Evolutionary conservation across 148 eudicot genomes (phyloP).

Genomic region (Rheum nobile): DNA sequence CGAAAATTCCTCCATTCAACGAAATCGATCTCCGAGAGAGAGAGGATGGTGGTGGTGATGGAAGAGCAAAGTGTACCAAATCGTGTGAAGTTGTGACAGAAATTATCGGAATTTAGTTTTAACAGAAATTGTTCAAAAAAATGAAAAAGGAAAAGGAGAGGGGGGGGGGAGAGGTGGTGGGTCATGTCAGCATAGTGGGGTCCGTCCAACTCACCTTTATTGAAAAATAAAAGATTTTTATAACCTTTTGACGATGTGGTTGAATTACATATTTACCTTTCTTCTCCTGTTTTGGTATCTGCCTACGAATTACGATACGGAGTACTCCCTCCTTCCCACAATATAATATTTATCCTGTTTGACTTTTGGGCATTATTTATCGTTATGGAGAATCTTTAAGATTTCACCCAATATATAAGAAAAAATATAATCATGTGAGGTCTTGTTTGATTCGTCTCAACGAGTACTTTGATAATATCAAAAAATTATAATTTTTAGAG

Average conservation of each 20-base stretch:
- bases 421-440: too few species aligned
- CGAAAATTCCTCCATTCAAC: constrained; percentile 1
- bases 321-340: too few species aligned
- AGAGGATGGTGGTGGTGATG: background rate
- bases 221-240: background rate
- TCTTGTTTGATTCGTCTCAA: too few species aligned
- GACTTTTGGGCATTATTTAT: too few species aligned
- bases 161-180: constrained; percentile 1
- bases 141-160: background rate
- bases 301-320: too few species aligned
- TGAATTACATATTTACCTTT: background rate
- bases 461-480: too few species aligned
- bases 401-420: too few species aligned
- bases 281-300: background rate
- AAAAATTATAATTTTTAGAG: too few species aligned
- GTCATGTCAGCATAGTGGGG: constrained; percentile 9
- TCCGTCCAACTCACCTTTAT: constrained; percentile 1
- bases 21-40: background rate
- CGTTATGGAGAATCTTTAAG: too few species aligned
- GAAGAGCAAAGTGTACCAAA: constrained; percentile 9
- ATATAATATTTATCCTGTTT: too few species aligned
- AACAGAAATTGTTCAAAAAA: background rate
- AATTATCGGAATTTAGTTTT: constrained; percentile 3
- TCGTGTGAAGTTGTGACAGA: constrained; percentile 9
- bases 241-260: background rate